Evolutionary conservation across 139 green algal genomes (phyloP).

Genomic region (Chlamydomonas sphaeroides): DNA sequence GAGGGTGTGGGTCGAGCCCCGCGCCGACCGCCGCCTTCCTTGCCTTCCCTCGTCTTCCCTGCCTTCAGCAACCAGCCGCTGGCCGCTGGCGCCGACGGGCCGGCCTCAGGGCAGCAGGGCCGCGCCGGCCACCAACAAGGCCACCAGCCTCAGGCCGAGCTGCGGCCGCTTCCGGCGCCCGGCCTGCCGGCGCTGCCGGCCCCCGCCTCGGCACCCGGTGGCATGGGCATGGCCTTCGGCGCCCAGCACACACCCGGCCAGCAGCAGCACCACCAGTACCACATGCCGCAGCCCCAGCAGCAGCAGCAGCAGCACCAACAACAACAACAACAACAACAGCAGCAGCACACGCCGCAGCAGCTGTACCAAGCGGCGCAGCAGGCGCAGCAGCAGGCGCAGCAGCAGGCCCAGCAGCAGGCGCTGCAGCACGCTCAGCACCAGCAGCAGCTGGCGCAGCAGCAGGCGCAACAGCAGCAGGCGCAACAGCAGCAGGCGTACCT

Average conservation of each 20-base stretch:
- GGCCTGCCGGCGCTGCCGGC: neutral
- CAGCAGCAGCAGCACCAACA: conserved; percentile 16
- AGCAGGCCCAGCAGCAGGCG: neutral
- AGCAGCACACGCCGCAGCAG: conserved; percentile 2
- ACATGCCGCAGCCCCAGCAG: neutral
- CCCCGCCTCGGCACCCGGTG: neutral
- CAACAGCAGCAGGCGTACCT: neutral
- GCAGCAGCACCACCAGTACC: conserved; percentile 4
- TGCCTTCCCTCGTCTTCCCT: too few relatives aligned
- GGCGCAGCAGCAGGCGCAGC: neutral
- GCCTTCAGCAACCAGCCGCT: too few relatives aligned
- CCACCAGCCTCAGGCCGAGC: neutral
- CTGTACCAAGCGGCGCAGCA: neutral
- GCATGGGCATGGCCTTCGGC: too few relatives aligned
- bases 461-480: neutral
- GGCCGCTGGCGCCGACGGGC: too few relatives aligned
- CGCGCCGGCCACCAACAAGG: neutral
- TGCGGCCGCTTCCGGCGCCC: too few relatives aligned
- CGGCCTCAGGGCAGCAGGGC: neutral
- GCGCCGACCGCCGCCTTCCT: too few relatives aligned
- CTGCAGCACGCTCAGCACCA: neutral
- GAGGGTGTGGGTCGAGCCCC: too few relatives aligned
- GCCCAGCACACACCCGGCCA: too few relatives aligned
- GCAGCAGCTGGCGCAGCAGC: neutral
- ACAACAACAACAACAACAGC: conserved; percentile 24